Evolutionary conservation across 139 green algal genomes (phyloP).

Genomic region (Asterochloris sp.): DNA sequence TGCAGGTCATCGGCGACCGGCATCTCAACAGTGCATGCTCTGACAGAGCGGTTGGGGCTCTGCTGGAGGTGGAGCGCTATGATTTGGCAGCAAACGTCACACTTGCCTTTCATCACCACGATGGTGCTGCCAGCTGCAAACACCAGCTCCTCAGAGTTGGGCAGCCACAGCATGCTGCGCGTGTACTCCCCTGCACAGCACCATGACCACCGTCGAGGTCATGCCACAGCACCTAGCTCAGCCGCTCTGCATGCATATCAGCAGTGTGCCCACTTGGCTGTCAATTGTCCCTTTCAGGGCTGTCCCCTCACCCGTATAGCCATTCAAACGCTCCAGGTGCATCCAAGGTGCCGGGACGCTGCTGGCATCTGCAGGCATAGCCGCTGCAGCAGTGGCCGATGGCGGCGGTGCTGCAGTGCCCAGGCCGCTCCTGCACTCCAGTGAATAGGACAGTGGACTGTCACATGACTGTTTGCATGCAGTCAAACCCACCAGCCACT

Average conservation of each 20-base stretch:
- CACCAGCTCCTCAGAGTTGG: slow-evolving; percentile 48
- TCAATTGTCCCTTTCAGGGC: background rate
- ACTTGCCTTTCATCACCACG: slow-evolving; percentile 40
- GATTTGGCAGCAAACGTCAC: background rate
- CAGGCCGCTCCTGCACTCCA: too few species aligned
- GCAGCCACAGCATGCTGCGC: slow-evolving; percentile 43
- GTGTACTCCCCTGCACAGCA: slow-evolving; percentile 44
- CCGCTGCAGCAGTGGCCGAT: too few species aligned
- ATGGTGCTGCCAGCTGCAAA: slow-evolving; percentile 52
- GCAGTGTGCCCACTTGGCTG: background rate
- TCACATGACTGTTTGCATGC: too few species aligned
- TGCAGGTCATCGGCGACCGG: background rate
- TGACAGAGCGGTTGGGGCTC: background rate
- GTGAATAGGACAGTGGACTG: too few species aligned
- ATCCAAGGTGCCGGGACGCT: slow-evolving; percentile 26
- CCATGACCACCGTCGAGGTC: background rate
- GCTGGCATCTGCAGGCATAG: too few species aligned
- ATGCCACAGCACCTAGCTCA: background rate
- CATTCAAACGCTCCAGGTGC: slow-evolving; percentile 46
- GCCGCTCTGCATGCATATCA: background rate
- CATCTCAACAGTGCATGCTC: background rate
- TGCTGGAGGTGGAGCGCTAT: background rate
- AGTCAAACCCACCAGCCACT: too few species aligned
- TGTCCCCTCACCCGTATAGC: slow-evolving; percentile 29
- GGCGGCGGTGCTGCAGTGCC: too few species aligned